These are phyloP conservation scores for Termitomyces titanicus DNA, from an alignment of 768 basidiomycete genomes.

Conservation along the genomic window DNA sequence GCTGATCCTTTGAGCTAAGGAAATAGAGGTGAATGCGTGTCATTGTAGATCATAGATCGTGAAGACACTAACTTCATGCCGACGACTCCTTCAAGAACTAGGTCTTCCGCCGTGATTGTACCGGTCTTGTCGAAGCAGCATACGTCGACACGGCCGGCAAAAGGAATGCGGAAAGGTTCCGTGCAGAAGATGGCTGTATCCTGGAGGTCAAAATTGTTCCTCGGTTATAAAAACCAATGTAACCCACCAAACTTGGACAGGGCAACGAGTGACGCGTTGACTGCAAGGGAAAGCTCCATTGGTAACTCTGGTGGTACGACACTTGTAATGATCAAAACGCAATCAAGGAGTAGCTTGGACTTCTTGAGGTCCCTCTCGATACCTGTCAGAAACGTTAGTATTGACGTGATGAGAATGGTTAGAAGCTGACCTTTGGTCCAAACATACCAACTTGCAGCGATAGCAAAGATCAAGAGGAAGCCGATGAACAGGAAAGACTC, in stretches of 20 bases:
- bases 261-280: conserved; percentile 92
- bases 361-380: conserved; percentile 92
- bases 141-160: conserved; percentile 92
- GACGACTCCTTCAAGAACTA: conserved; percentile 91
- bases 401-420: not conserved
- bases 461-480: conserved; percentile 94
- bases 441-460: conserved; percentile 97
- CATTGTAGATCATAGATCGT: not conserved
- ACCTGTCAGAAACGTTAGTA: conserved; percentile 38
- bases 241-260: conserved; percentile 85
- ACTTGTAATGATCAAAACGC: conserved; percentile 93
- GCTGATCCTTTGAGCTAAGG: conserved; percentile 52
- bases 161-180: conserved; percentile 97
- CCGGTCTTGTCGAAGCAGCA: conserved; percentile 99
- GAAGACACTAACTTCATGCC: conserved; percentile 72
- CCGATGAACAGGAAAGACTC: conserved; percentile 98
- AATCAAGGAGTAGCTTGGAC: conserved; percentile 91
- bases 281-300: conserved; percentile 96
- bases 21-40: conserved; percentile 8
- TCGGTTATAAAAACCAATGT: not conserved
- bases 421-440: conserved; percentile 81
- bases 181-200: conserved; percentile 93
- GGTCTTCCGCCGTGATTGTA: conserved; percentile 93
- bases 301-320: conserved; percentile 98
- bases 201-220: not conserved